phyloP scores from a whole-genome alignment of 306 rosid species.

The Benincasa hispida region DNA sequence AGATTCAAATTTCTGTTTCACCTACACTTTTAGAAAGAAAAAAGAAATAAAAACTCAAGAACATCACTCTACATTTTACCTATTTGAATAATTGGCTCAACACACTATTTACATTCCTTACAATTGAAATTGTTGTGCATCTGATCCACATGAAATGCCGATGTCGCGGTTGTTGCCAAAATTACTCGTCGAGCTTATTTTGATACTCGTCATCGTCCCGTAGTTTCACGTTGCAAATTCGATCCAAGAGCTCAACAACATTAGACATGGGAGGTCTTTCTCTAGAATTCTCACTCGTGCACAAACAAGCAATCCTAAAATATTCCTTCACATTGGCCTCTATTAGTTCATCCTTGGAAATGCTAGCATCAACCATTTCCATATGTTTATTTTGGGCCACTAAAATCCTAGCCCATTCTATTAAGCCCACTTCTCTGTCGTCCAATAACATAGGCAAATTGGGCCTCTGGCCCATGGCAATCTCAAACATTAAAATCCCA shows the following conservation, averaged over 20 bases:
- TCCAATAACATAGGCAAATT: conserved; percentile 30
- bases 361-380: conserved; percentile 48
- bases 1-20: background rate
- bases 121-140: background rate
- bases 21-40: background rate
- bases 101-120: background rate
- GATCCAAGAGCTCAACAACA: conserved; percentile 24
- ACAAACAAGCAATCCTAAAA: conserved; percentile 47
- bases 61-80: background rate
- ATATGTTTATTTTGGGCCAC: conserved; percentile 28
- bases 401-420: conserved; percentile 59
- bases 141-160: background rate
- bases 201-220: background rate
- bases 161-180: background rate
- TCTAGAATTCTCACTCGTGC: conserved; percentile 30
- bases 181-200: background rate
- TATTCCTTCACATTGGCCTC: conserved; percentile 46
- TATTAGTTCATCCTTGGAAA: conserved; percentile 28
- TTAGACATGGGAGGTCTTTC: conserved; percentile 47
- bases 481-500: conserved; percentile 69
- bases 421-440: conserved; percentile 29
- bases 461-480: conserved; percentile 45
- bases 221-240: conserved; percentile 3
- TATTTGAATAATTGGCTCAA: background rate
- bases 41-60: background rate